Percentiles rank a stretch among this genome's conserved stretches.
phyloP scores from a whole-genome alignment of 345 rosid species.

The Pelargonium nanum region DNA sequence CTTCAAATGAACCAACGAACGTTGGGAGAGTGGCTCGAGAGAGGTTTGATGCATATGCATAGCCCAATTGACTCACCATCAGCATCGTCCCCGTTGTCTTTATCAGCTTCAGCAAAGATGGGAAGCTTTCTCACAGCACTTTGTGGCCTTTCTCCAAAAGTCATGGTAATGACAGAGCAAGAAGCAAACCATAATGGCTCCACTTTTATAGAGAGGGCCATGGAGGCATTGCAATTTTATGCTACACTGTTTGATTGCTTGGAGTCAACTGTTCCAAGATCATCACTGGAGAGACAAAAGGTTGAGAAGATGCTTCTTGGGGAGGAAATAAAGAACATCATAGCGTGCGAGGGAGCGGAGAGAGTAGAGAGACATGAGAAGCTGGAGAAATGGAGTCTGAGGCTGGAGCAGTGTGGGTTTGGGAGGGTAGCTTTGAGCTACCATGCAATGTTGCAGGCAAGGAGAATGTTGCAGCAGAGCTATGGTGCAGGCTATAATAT shows the following conservation, averaged over 20 bases:
- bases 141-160: slow-evolving; percentile 48
- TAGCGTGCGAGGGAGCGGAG: slow-evolving; percentile 55
- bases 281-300: slow-evolving; percentile 43
- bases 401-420: slow-evolving; percentile 56
- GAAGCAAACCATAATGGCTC: slow-evolving; percentile 49
- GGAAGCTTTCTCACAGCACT: slow-evolving; percentile 40
- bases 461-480: slow-evolving; percentile 31
- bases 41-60: slow-evolving; percentile 23
- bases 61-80: slow-evolving; percentile 35
- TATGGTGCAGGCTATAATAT: slow-evolving; percentile 52
- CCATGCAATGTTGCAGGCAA: slow-evolving; percentile 53
- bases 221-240: slow-evolving; percentile 48
- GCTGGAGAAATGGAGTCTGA: slow-evolving; percentile 53
- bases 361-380: slow-evolving; percentile 67
- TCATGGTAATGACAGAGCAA: slow-evolving; percentile 59
- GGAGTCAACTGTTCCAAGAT: slow-evolving; percentile 45
- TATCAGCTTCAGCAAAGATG: slow-evolving; percentile 35
- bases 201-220: slow-evolving; percentile 44
- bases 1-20: slow-evolving; percentile 34
- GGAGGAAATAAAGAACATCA: slow-evolving; percentile 63
- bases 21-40: slow-evolving; percentile 62
- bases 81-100: slow-evolving; percentile 32
- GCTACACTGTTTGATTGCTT: slow-evolving; percentile 63
- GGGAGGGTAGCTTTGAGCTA: slow-evolving; percentile 50
- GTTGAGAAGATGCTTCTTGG: slow-evolving; percentile 65